Conservation (phyloP, 106 monocot species). For the Dioscorea zingiberensis region DNA sequence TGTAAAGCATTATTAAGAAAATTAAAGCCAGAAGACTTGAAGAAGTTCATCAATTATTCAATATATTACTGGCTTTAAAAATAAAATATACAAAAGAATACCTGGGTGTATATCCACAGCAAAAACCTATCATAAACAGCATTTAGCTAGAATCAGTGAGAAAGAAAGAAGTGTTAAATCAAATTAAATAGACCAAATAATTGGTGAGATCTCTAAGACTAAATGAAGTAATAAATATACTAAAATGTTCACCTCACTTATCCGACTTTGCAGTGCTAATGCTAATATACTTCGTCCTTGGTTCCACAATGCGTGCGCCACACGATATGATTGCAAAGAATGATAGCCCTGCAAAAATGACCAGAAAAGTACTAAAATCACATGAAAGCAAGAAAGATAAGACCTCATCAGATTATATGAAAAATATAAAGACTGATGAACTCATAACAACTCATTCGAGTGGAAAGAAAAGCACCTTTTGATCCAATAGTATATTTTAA, state of each 20-base stretch:
- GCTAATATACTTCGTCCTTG: constrained; percentile 77
- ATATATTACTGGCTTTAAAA: background rate
- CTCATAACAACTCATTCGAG: too few relatives aligned
- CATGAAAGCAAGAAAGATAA: too few relatives aligned
- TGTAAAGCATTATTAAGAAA: too few relatives aligned
- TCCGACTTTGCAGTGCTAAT: constrained; percentile 90
- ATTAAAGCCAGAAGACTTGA: too few relatives aligned
- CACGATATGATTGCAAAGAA: constrained; percentile 87
- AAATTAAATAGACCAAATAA: too few relatives aligned
- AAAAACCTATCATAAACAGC: constrained; percentile 49
- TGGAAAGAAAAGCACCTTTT: too few relatives aligned
- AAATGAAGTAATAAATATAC: too few relatives aligned
- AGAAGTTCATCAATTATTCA: background rate
- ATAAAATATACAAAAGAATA: constrained; percentile 12
- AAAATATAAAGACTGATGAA: background rate
- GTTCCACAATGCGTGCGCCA: constrained; percentile 93
- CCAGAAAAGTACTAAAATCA: too few relatives aligned
- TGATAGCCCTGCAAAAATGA: constrained; percentile 61
- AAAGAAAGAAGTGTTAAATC: too few relatives aligned
- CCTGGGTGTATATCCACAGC: constrained; percentile 96
- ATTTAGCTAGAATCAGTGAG: background rate
- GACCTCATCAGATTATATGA: background rate
- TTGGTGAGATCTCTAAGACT: too few relatives aligned
- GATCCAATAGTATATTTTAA: too few relatives aligned
- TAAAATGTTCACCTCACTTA: constrained; percentile 63